Percentiles rank a stretch among this genome's conserved stretches.
Evolutionary conservation across 495 filamentous ascomycete species (phyloP).

Genomic region (Hypoxylon trugodes): DNA sequence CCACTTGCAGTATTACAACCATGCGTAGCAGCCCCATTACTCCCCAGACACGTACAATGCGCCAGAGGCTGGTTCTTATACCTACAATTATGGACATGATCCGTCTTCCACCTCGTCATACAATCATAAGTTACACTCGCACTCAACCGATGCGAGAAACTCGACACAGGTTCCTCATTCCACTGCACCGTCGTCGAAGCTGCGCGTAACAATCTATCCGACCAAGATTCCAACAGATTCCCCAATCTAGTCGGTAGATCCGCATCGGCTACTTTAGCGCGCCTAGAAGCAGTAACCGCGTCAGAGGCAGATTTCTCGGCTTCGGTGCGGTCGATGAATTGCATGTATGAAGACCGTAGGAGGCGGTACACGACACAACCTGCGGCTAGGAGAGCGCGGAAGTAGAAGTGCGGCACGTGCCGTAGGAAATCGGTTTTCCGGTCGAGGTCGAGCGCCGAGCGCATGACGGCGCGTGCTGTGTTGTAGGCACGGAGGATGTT

Average conservation of each 20-base stretch:
- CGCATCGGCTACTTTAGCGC: conserved; percentile 32
- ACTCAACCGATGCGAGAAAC: conserved; percentile 47
- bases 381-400: conserved; percentile 48
- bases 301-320: conserved; percentile 31
- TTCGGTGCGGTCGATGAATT: conserved; percentile 32
- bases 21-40: background rate
- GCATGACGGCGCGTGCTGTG: conserved; percentile 50
- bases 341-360: conserved; percentile 47
- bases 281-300: conserved; percentile 27
- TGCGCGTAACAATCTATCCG: conserved; percentile 16
- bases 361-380: conserved; percentile 52
- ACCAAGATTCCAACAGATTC: conserved; percentile 48
- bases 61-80: background rate
- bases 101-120: conserved; percentile 50
- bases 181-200: background rate
- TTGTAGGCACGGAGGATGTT: conserved; percentile 52
- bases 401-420: conserved; percentile 53
- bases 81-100: conserved; percentile 19
- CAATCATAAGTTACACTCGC: conserved; percentile 53
- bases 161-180: conserved; percentile 40
- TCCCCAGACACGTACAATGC: background rate
- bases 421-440: conserved; percentile 44
- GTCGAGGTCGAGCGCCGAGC: conserved; percentile 43
- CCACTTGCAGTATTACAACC: background rate
- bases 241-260: conserved; percentile 48